These are phyloP conservation scores for Trichophyton rubrum DNA, from an alignment of 2,329 filamentous ascomycete species.

Conservation along the genomic window DNA sequence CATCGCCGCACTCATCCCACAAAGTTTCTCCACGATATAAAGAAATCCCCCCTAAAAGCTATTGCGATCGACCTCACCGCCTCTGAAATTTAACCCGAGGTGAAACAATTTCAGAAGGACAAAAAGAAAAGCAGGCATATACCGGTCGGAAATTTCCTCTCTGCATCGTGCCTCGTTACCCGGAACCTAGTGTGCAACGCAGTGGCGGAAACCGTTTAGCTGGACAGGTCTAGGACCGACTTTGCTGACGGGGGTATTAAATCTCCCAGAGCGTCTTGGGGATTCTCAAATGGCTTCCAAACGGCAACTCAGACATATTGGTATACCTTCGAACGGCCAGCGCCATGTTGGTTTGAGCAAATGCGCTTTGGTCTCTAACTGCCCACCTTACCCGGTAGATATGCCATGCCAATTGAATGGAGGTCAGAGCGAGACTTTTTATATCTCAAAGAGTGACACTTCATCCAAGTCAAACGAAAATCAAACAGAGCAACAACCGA, in stretches of 20 bases:
- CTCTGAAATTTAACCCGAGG: background rate
- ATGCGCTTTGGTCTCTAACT: background rate
- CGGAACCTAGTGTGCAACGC: background rate
- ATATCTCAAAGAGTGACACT: background rate
- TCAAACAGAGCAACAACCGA: background rate
- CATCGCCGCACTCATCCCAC: background rate
- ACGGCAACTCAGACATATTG: background rate
- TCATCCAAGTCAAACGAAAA: background rate
- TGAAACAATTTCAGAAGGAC: slow-evolving; percentile 4
- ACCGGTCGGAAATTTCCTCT: background rate
- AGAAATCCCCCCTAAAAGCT: background rate
- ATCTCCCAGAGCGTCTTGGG: background rate
- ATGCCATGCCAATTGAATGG: background rate
- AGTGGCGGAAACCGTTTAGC: background rate
- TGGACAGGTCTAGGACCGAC: background rate
- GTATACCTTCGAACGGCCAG: background rate
- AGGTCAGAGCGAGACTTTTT: background rate
- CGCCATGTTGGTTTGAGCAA: background rate
- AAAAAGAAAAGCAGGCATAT: slow-evolving; percentile 1
- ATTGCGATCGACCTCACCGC: slow-evolving; percentile 3
- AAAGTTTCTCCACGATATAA: background rate
- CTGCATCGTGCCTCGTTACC: background rate
- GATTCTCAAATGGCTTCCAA: background rate
- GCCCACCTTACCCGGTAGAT: background rate
- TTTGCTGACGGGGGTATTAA: background rate